Evolutionary conservation across 2,329 filamentous ascomycete species (phyloP).

Genomic region (Chalaropsis thielavioides): DNA sequence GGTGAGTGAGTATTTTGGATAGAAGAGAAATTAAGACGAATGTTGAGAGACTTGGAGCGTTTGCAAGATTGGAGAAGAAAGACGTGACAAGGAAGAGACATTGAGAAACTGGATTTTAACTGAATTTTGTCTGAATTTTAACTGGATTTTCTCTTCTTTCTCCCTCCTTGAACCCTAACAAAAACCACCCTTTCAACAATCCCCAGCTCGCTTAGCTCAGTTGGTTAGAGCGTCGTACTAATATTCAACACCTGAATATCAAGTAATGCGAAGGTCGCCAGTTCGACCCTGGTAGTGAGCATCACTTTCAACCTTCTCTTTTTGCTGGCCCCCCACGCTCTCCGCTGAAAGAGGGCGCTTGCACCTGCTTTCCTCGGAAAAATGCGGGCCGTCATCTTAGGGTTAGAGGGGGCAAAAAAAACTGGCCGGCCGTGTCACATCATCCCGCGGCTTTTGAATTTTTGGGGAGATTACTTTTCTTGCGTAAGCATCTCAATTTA

Average conservation of each 20-base stretch:
- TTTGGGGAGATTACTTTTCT: background rate
- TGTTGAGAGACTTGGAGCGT: background rate
- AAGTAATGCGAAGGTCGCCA: constrained; percentile 15
- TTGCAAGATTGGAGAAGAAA: background rate
- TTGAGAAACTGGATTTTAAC: too few relatives aligned
- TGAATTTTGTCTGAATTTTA: too few relatives aligned
- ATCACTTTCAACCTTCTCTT: background rate
- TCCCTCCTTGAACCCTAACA: background rate
- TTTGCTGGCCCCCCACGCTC: background rate
- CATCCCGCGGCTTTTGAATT: background rate
- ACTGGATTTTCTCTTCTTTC: background rate
- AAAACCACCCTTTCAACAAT: background rate
- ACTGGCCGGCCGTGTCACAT: background rate
- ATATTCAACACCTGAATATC: constrained; percentile 11
- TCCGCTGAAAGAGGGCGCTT: background rate
- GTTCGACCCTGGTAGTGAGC: constrained; percentile 18
- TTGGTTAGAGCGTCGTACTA: constrained; percentile 17
- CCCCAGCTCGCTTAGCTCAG: constrained; percentile 14
- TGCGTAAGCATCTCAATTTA: too few relatives aligned
- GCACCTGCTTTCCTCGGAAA: constrained; percentile 15
- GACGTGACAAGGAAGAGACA: too few relatives aligned
- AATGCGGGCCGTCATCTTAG: constrained; percentile 1
- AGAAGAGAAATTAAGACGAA: background rate
- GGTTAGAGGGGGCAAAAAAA: background rate
- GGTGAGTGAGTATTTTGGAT: background rate